Evolutionary conservation across 345 rosid species (phyloP), one percentile per base, ranked within the genome.

Genomic region (Populus deltoides): DNA sequence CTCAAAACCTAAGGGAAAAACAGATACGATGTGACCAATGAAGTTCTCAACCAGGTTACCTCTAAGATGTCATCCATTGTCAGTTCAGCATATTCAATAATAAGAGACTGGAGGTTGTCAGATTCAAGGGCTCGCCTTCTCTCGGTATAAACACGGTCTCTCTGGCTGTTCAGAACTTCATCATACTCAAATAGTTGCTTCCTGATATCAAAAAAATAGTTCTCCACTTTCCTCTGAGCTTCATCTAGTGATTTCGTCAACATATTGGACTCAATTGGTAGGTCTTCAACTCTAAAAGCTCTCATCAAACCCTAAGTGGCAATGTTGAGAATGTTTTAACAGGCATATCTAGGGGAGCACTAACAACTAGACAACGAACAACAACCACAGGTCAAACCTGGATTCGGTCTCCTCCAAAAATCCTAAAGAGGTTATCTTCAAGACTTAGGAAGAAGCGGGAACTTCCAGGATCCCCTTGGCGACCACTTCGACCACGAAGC

Each of bases 401-500:
- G 79, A 95, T 95, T 74, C 98, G 84, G 75, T 95, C 97, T 72
- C 94, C 99, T 31, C 98, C 99, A 45, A 95, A 95, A 75, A 92
- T 91, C 22, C 98, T 89, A 78, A 95, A 95, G 84, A 93, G 89
- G 86, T 93, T 95, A 84, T 95, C 99, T 88, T 95, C 99, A 75
- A 93, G 98, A 88, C 98, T 93, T n/a, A 90, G 89, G 86, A 95
- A 95, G 85, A 93, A 93, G 78, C 97, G 97, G 53, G 99, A 95
- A 85, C 99, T 89, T 81, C 99, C 99, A 75, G 99, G 99, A 83
- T 92, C 99, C 62, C 98, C 99, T 82, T 95, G 99, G 75, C 99
- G 90, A 72, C 99, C 98, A 88, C 91, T 91, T 81, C 97, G 86
- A 53, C 98, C 98, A 71, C 99, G 96, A 71, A 95, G 87, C 99